phyloP scores from a whole-genome alignment of 1,139 yeast species.

The Yamadazyma sp. region DNA sequence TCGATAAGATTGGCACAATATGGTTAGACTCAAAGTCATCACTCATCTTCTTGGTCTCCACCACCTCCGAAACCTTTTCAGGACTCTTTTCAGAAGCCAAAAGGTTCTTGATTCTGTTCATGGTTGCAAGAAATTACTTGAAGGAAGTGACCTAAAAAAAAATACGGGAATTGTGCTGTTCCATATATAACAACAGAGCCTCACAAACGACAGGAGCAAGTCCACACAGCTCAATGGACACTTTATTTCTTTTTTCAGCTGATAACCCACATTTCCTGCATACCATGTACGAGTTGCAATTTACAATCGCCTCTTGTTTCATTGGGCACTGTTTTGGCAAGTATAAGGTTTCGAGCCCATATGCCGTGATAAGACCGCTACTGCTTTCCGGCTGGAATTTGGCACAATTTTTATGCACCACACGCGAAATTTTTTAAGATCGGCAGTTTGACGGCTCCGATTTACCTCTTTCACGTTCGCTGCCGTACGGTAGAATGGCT shows the following conservation, averaged over 20 bases:
- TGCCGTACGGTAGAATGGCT: too few species aligned
- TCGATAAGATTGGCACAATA: conserved; percentile 21
- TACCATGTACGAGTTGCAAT: not conserved
- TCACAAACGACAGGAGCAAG: not conserved
- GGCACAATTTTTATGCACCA: too few species aligned
- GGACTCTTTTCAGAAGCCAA: conserved; percentile 12
- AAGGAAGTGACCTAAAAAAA: too few species aligned
- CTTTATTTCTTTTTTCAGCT: not conserved
- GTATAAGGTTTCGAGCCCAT: too few species aligned
- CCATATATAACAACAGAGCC: too few species aligned
- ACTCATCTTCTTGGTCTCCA: conserved; percentile 5
- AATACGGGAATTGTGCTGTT: too few species aligned
- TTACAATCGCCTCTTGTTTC: not conserved
- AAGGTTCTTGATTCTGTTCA: conserved; percentile 21
- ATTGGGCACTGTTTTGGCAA: too few species aligned
- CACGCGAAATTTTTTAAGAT: too few species aligned
- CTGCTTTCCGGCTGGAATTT: too few species aligned
- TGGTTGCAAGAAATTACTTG: conserved; percentile 4
- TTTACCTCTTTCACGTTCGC: too few species aligned
- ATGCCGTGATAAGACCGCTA: too few species aligned
- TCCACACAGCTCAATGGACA: conserved; percentile 1
- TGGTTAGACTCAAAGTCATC: conserved; percentile 22
- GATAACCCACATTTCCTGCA: not conserved
- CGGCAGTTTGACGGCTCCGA: too few species aligned
- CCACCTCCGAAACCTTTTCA: conserved; percentile 7